phyloP scores from a whole-genome alignment of 495 filamentous ascomycete genomes.

The Lepidopterella palustris region DNA sequence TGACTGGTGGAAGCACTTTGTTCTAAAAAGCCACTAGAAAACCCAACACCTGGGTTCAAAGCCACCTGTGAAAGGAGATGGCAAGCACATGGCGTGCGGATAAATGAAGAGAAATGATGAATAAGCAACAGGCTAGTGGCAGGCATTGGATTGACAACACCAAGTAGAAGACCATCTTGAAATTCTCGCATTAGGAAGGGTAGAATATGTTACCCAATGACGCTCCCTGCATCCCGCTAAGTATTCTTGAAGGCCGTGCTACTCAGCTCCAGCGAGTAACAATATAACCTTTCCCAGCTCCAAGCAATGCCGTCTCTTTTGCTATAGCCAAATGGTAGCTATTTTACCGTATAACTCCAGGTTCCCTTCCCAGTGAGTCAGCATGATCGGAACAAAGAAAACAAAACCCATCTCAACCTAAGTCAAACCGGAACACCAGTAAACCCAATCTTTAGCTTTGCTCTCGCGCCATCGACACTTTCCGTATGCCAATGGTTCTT shows the following conservation, averaged over 20 bases:
- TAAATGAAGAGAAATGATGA: too few relatives aligned
- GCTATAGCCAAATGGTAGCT: background rate
- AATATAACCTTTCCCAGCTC: background rate
- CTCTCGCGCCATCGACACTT: conserved; percentile 43
- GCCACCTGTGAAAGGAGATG: too few relatives aligned
- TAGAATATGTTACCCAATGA: background rate
- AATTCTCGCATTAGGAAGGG: background rate
- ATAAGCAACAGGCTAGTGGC: too few relatives aligned
- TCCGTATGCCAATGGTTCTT: conserved; percentile 66
- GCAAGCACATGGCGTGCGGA: too few relatives aligned
- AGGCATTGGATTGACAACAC: too few relatives aligned
- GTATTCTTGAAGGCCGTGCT: too few relatives aligned
- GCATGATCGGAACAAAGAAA: background rate
- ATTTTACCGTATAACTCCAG: background rate
- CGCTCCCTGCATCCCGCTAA: background rate
- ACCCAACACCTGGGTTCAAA: too few relatives aligned
- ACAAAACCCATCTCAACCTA: background rate
- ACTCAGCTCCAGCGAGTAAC: background rate
- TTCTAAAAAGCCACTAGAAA: too few relatives aligned
- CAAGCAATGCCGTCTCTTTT: background rate
- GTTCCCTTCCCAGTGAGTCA: background rate
- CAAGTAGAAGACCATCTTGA: background rate
- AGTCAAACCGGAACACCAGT: conserved; percentile 36
- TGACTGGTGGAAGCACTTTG: too few relatives aligned
- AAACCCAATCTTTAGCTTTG: conserved; percentile 44